These are phyloP conservation scores for Coriaria nepalensis DNA, from an alignment of 306 rosid genomes.

Conservation along the genomic window DNA sequence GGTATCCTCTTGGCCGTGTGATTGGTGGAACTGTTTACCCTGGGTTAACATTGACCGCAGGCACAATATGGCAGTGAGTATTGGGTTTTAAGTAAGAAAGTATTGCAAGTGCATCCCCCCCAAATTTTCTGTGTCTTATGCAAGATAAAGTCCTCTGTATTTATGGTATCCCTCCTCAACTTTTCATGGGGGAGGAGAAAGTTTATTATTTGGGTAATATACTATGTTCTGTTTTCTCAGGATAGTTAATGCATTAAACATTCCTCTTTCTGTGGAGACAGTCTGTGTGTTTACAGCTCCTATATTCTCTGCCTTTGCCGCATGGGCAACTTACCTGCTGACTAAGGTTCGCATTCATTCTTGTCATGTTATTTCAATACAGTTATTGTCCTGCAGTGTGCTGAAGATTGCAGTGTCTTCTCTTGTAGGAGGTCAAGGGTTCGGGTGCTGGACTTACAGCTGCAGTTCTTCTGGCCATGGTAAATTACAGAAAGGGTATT, in stretches of 20 bases:
- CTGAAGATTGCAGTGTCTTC: constrained; percentile 14
- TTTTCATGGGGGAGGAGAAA: background rate
- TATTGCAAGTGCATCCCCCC: background rate
- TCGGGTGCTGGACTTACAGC: constrained; percentile 95
- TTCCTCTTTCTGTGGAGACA: constrained; percentile 95
- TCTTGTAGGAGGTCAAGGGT: constrained; percentile 85
- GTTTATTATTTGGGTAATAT: constrained; percentile 9
- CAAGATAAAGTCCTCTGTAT: too few relatives aligned
- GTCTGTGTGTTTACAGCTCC: constrained; percentile 98
- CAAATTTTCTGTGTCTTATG: constrained; percentile 8
- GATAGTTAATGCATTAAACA: constrained; percentile 72
- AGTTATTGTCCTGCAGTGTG: constrained; percentile 6
- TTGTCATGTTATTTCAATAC: constrained; percentile 1
- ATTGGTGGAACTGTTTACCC: constrained; percentile 99
- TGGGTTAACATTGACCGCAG: constrained; percentile 93
- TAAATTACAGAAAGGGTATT: constrained; percentile 27
- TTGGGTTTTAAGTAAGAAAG: constrained; percentile 10
- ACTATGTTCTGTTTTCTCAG: constrained; percentile 29
- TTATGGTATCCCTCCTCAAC: too few relatives aligned
- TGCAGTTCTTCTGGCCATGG: constrained; percentile 89
- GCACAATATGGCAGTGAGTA: constrained; percentile 77
- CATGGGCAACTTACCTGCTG: constrained; percentile 88
- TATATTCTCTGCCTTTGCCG: constrained; percentile 90
- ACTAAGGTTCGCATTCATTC: constrained; percentile 53
- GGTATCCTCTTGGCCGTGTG: constrained; percentile 99